A percentile compares a stretch with the other conserved stretches of the same genome.
Evolutionary conservation across 177 flowering plant genomes (phyloP).

Genomic region (Vitis hybrid): DNA sequence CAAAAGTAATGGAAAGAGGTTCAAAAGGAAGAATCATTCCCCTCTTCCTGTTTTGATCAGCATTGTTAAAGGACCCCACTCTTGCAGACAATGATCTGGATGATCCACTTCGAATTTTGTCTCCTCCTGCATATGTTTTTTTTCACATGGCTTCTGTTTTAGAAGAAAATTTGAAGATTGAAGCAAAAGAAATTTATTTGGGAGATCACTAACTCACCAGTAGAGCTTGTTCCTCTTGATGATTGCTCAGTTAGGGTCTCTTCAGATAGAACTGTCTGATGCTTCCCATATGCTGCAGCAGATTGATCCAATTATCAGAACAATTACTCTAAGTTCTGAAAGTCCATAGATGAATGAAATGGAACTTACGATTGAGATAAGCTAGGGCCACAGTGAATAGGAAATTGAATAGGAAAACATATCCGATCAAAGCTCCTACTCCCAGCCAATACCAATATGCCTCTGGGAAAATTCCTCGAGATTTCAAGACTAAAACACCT

Average conservation of each 20-base stretch:
- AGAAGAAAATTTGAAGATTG: no score
- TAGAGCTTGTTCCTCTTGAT: slow-evolving; percentile 20
- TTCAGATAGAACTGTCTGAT: slow-evolving; percentile 58
- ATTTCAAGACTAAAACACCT: slow-evolving; percentile 45
- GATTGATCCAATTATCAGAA: slow-evolving; percentile 1
- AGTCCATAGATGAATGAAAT: not conserved
- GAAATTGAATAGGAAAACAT: slow-evolving; percentile 44
- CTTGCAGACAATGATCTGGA: slow-evolving; percentile 28
- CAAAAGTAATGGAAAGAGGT: slow-evolving; percentile 67
- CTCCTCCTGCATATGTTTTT: slow-evolving; percentile 17
- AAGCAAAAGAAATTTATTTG: not conserved
- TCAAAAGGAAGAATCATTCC: slow-evolving; percentile 88
- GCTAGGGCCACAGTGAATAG: slow-evolving; percentile 48
- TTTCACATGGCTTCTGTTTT: no score
- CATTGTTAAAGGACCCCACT: slow-evolving; percentile 23
- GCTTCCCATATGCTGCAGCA: slow-evolving; percentile 63
- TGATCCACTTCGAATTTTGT: slow-evolving; percentile 19
- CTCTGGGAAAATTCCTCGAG: slow-evolving; percentile 52
- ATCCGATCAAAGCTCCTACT: slow-evolving; percentile 49
- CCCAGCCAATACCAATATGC: slow-evolving; percentile 75
- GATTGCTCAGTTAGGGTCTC: slow-evolving; percentile 43
- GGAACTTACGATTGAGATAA: slow-evolving; percentile 60
- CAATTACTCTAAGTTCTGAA: not conserved
- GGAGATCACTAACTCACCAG: not conserved
- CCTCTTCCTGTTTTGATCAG: slow-evolving; percentile 29